Conservation (phyloP, 495 filamentous ascomycete genomes). For the Trichoderma gamsii region DNA sequence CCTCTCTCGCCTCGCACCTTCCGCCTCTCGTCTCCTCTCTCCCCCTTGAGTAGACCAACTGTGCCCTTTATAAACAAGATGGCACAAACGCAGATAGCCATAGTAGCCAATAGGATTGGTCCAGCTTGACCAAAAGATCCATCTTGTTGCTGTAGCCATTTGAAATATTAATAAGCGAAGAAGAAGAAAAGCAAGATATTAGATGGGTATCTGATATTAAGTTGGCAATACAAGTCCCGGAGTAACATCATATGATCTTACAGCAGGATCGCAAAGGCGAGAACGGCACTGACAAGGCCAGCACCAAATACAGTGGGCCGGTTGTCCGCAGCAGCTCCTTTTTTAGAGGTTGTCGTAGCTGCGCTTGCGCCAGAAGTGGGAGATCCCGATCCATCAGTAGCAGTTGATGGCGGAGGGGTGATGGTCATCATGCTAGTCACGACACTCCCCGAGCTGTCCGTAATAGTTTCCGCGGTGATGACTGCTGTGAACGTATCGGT, state of each 20-base stretch:
- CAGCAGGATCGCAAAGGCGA: neutral
- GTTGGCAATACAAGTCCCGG: neutral
- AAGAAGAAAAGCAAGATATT: neutral
- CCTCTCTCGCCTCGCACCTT: neutral
- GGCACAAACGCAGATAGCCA: neutral
- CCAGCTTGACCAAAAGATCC: neutral
- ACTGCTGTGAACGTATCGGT: neutral
- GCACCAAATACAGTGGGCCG: neutral
- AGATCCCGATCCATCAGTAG: neutral
- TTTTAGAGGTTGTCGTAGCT: neutral
- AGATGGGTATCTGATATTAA: conserved; percentile 1
- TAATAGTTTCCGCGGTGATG: neutral
- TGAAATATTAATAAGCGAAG: neutral
- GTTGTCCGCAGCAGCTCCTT: neutral
- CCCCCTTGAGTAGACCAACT: neutral
- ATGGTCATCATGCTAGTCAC: neutral
- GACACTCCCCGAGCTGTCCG: neutral
- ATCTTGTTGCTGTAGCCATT: neutral
- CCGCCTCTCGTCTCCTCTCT: neutral
- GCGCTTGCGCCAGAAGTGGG: neutral
- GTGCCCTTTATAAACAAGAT: conserved; percentile 3
- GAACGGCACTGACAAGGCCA: neutral
- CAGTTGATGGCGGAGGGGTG: neutral
- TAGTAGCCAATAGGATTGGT: neutral
- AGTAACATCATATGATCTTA: neutral